phyloP scores from a whole-genome alignment of 306 rosid genomes.

The Cicer cuneatum region DNA sequence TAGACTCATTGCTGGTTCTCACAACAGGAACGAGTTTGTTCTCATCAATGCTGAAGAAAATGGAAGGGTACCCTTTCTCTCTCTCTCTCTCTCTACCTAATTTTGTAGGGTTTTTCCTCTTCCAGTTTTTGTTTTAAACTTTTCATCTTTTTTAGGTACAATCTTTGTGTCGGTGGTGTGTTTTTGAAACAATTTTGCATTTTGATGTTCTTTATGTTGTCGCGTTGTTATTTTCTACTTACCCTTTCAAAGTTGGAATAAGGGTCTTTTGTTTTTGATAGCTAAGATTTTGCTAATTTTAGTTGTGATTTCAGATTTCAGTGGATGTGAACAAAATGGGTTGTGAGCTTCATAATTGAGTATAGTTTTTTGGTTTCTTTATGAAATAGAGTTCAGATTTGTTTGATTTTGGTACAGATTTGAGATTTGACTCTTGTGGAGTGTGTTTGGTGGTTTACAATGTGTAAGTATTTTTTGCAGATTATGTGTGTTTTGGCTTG shows the following conservation, averaged over 20 bases:
- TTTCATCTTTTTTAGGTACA: neutral
- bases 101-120: slow-evolving; percentile 31
- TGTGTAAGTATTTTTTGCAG: slow-evolving; percentile 8
- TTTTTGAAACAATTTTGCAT: slow-evolving; percentile 16
- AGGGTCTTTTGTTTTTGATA: neutral
- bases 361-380: neutral
- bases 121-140: neutral
- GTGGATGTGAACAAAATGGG: neutral
- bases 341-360: slow-evolving; percentile 5
- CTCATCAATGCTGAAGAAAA: slow-evolving; percentile 97
- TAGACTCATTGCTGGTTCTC: slow-evolving; percentile 96
- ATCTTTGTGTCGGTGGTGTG: slow-evolving; percentile 39
- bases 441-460: slow-evolving; percentile 21
- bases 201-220: slow-evolving; percentile 14
- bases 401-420: slow-evolving; percentile 21
- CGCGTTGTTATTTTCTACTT: neutral
- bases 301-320: neutral
- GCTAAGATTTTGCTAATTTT: slow-evolving; percentile 16
- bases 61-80: slow-evolving; percentile 63
- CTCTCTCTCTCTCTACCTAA: neutral
- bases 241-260: neutral
- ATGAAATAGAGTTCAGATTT: slow-evolving; percentile 39
- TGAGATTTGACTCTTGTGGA: slow-evolving; percentile 36
- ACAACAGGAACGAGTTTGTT: slow-evolving; percentile 94
- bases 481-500: slow-evolving; percentile 18